These are phyloP conservation scores for Rhizophagus prolifer DNA, from an alignment of 192 early-diverging fungal species.

Conservation along the genomic window DNA sequence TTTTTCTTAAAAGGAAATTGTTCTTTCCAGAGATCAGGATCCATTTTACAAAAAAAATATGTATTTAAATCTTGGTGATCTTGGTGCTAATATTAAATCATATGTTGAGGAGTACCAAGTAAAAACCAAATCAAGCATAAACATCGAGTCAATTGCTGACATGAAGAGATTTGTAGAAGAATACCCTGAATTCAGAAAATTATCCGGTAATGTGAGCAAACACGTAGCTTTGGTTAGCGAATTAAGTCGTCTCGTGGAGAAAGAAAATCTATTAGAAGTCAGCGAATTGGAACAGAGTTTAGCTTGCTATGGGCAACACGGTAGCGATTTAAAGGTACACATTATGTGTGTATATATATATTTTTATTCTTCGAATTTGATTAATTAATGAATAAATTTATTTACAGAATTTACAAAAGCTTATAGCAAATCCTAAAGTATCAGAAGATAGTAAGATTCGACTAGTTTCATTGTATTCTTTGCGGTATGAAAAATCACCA, in stretches of 20 bases:
- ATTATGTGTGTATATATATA: neutral
- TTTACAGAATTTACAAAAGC: constrained; percentile 59
- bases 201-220: constrained; percentile 96
- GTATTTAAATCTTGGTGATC: constrained; percentile 92
- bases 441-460: constrained; percentile 74
- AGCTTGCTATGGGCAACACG: constrained; percentile 85
- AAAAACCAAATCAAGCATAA: constrained; percentile 85
- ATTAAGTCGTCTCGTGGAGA: constrained; percentile 76
- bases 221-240: constrained; percentile 98
- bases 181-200: constrained; percentile 96
- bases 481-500: constrained; percentile 86
- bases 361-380: neutral
- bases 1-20: constrained; percentile 69
- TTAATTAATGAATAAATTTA: neutral
- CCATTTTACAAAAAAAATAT: constrained; percentile 88
- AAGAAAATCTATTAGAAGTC: constrained; percentile 76
- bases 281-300: constrained; percentile 94
- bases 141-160: constrained; percentile 93
- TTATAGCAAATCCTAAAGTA: constrained; percentile 69
- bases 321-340: constrained; percentile 74
- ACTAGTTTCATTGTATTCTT: constrained; percentile 81
- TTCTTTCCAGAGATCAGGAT: constrained; percentile 87
- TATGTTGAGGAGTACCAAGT: constrained; percentile 94
- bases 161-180: constrained; percentile 99
- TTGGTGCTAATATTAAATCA: constrained; percentile 89